Base-by-base conservation (phyloP, 192 early-diverging fungal genomes). In the Backusella liffmaniae region DNA sequence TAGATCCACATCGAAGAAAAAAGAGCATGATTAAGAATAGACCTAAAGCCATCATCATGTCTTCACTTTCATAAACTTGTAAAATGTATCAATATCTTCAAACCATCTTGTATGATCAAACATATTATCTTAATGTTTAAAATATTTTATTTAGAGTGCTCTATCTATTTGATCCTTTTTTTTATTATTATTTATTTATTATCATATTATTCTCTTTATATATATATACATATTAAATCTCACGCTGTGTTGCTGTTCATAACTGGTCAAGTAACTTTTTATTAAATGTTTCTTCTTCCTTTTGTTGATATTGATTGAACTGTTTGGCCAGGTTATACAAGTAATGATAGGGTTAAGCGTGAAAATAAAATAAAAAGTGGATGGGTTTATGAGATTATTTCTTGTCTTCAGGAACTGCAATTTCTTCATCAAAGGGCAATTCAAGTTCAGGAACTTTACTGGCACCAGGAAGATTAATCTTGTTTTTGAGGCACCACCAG, bases 21-120 rank as follows among this genome's bases (percentile, higher is more conserved):
- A 62, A 62, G 9, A 62, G 56, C 4, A 62, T 62, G 56, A 62
- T 62, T 26, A 59, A 59, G 53, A 59, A 59, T 59, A 59, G 53
- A 59, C 53, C 53, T 0, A 59, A 59, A 12, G 21, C 53, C 8
- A 59, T 59, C 53, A 23, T 59, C 23, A 26, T 59, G 21, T 12
- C 53, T 12, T 59, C 53, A 26, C 8, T 23, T 23, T 59, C 23
- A 53, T 56, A 59, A 59, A 59, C 21, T 10, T 62, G 56, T 62
- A 62, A 39, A 39, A 62, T 62, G 56, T 29, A 62, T 29, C 56
- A 62, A 23, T 62, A 62, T 62, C 12, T 26, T 29, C 29, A 29
- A 29, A 29, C 10, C 56, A 13, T 15, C 9, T 29, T 62, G 12
- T 62, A 29, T 62, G 56, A 62, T 13, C 26, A 29, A 62, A 29